Conservation (phyloP, 1,284 basidiomycete genomes). For the Rugosomyces carneus region DNA sequence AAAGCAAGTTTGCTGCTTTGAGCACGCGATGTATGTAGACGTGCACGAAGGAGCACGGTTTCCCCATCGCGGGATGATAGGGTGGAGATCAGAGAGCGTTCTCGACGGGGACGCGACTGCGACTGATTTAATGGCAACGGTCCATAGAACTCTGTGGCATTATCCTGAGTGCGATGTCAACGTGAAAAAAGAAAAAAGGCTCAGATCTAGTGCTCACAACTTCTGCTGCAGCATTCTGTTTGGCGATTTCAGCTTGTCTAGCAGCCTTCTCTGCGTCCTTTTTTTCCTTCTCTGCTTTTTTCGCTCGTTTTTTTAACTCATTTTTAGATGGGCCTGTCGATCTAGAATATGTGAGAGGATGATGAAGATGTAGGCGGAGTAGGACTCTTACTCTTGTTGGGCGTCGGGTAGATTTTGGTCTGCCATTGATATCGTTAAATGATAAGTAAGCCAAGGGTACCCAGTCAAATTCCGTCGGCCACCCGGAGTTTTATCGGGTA, state of each 20-base stretch:
- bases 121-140: slow-evolving; percentile 91
- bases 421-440: slow-evolving; percentile 10
- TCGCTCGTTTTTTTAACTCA: slow-evolving; percentile 90
- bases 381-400: slow-evolving; percentile 18
- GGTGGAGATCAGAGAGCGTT: slow-evolving; percentile 58
- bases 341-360: slow-evolving; percentile 9
- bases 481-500: neutral
- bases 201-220: slow-evolving; percentile 40
- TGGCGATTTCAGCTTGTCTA: slow-evolving; percentile 71
- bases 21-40: slow-evolving; percentile 88
- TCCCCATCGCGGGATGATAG: slow-evolving; percentile 74
- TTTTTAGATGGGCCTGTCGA: slow-evolving; percentile 70
- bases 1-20: slow-evolving; percentile 96
- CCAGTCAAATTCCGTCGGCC: slow-evolving; percentile 4
- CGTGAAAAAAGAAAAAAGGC: slow-evolving; percentile 12
- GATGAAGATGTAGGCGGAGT: neutral
- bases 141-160: slow-evolving; percentile 84
- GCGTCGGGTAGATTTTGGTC: slow-evolving; percentile 5
- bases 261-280: slow-evolving; percentile 84
- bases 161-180: slow-evolving; percentile 51
- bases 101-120: slow-evolving; percentile 52
- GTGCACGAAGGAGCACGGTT: slow-evolving; percentile 80
- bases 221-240: slow-evolving; percentile 69
- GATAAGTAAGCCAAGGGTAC: slow-evolving; percentile 8
- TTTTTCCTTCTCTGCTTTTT: slow-evolving; percentile 89